Conservation (phyloP, 106 monocot genomes). For the Gastrodia elata region DNA sequence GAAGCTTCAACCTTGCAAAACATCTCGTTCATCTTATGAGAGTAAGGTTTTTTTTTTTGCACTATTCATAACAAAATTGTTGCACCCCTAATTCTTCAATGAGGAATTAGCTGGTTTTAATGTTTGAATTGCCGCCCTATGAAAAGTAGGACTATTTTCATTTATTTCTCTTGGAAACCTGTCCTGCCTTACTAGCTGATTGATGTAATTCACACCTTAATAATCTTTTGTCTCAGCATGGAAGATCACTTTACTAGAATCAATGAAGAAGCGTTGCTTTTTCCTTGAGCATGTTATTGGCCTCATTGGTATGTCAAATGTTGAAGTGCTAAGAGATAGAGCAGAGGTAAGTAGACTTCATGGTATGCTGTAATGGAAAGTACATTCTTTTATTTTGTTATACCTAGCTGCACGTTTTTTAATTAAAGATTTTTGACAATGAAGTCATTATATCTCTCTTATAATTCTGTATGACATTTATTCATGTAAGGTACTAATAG, state of each 20-base stretch:
- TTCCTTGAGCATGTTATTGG: conserved; percentile 73
- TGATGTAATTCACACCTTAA: background rate
- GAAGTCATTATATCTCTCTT: background rate
- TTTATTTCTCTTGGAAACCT: background rate
- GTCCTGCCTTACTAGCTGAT: background rate
- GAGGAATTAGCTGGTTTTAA: background rate
- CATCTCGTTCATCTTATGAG: background rate
- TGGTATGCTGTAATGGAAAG: background rate
- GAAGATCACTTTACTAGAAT: conserved; percentile 83
- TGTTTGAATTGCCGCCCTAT: background rate
- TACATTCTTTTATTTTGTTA: background rate
- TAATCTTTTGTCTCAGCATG: conserved; percentile 38
- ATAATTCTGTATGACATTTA: background rate
- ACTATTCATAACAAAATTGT: background rate
- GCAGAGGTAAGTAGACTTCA: conserved; percentile 60
- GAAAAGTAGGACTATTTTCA: background rate
- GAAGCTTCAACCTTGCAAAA: background rate
- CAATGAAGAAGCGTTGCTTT: conserved; percentile 79
- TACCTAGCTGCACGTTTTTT: background rate
- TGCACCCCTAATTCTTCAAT: background rate
- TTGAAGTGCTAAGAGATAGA: conserved; percentile 64
- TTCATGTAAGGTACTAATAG: background rate
- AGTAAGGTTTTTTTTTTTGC: background rate
- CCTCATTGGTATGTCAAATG: conserved; percentile 68
- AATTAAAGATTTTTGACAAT: background rate